Evolutionary conservation across 345 rosid genomes (phyloP), one percentile per base, ranked within the genome.

Genomic region (Linum usitatissimum): DNA sequence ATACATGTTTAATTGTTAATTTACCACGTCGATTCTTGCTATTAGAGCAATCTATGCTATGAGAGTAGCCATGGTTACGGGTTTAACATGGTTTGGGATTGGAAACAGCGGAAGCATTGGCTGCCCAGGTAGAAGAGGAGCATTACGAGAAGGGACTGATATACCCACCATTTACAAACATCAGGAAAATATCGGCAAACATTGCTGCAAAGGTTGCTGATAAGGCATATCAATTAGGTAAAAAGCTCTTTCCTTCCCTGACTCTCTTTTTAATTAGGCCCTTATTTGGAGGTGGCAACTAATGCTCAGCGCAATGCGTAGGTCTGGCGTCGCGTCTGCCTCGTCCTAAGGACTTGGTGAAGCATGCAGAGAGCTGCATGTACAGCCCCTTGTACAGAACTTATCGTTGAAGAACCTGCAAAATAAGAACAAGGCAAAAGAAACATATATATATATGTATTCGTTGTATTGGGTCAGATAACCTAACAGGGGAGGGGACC

Each of bases 291-390:
- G 28, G 28, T 23, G 28, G 28, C 28, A 23, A 23, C 28, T 23
- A 23, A 23, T 23, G 28, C 28, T 23, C 1, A 0, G 28, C 1
- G 28, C 28, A 23, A 23, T 23, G 28, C 28, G 28, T 23, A 90
- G 97, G 99, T 76, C 71, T 94, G 66, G 96, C 99, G 59, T 83
- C 97, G 49, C 84, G 71, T 59, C 95, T 90, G 21, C 97, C 97
- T 70, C 97, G 80, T 58, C 97, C 99, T 0, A 64, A 82, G 73
- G 83, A 94, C 73, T 83, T 94, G 1, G 86, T 88, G 14, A 71
- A 79, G 74, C 76, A 75, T 63, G 96, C 97, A 0, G 97, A 93
- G 83, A 87, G 92, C 81, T 86, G 97, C 91, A 87, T 93, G 97
- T 90, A 87, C 85, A 84, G 89, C 67, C 92, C 96, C 28, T 64